Evolutionary conservation across 2,329 filamentous ascomycete species (phyloP), one percentile per base, ranked within the genome.

Genomic region (Aulographum hederae): DNA sequence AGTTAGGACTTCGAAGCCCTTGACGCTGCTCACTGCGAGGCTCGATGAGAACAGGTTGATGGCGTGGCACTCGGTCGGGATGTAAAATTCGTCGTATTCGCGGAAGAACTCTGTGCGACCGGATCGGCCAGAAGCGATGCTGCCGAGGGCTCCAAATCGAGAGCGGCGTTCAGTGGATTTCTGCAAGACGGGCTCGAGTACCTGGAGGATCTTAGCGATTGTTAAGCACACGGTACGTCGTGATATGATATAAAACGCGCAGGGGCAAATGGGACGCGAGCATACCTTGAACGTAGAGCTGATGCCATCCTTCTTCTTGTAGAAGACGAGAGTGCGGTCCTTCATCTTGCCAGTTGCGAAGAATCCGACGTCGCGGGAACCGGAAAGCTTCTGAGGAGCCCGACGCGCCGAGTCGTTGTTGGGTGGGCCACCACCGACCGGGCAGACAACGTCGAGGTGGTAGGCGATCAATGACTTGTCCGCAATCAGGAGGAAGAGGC

Each of bases 61-160:
- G 30, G 80, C 82, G 53, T 78, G 93, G 52, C 84, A 94, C 50
- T 98, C 91, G 2, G 80, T 77, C 0, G 89, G 89, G 43, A 98
- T 85, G 57, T 95, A 98, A 56, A 98, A 98, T 43, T 95, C 89
- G 57, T 98, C 89, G 51, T 85, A 98, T 48, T 98, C 89, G 39
- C 89, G 78, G 72, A 95, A 98, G 44, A 86, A 86, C 44, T 98
- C 89, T 0, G 86, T 94, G 37, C 69, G 73, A 14, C 82, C 82
- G 6, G 68, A 67, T 13, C 73, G 61, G 5, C 46, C 45, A n/a
- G n/a, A n/a, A n/a, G n/a, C n/a, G n/a, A n/a, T n/a, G n/a, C n/a
- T n/a, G n/a, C n/a, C n/a, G 47, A 70, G 73, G 16, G 26, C 15
- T 14, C 32, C 27, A 39, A 76, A 61, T 6, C 81, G 73, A 4